Evolutionary conservation across 768 basidiomycete species (phyloP).

Genomic region (Tricholoma sp.): DNA sequence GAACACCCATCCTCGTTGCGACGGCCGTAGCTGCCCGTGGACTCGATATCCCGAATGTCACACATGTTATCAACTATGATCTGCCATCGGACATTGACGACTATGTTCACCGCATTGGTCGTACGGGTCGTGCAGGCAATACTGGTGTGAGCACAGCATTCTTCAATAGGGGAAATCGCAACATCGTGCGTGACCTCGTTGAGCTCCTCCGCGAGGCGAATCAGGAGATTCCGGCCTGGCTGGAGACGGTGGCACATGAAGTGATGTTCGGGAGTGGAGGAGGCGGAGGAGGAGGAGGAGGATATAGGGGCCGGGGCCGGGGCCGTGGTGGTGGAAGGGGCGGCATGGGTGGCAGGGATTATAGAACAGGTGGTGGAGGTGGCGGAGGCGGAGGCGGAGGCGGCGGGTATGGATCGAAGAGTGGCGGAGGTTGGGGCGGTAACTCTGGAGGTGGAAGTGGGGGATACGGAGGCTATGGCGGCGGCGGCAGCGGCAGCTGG

Average conservation of each 20-base stretch:
- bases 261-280: slow-evolving; percentile 58
- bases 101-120: slow-evolving; percentile 97
- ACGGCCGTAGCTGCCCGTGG: slow-evolving; percentile 99
- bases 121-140: slow-evolving; percentile 98
- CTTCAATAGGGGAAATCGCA: slow-evolving; percentile 90
- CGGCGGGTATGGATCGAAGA: too few species aligned
- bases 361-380: slow-evolving; percentile 33
- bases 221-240: slow-evolving; percentile 89
- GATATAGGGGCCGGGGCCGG: slow-evolving; percentile 55
- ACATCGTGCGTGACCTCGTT: slow-evolving; percentile 86
- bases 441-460: slow-evolving; percentile 23
- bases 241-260: slow-evolving; percentile 84
- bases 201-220: slow-evolving; percentile 95
- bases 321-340: slow-evolving; percentile 47
- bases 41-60: slow-evolving; percentile 98
- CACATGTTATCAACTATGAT: slow-evolving; percentile 98
- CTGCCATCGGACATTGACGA: slow-evolving; percentile 98
- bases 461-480: slow-evolving; percentile 1
- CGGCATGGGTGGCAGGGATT: slow-evolving; percentile 42
- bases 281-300: slow-evolving; percentile 30
- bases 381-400: slow-evolving; percentile 17
- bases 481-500: slow-evolving; percentile 28
- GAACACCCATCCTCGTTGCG: slow-evolving; percentile 94
- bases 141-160: slow-evolving; percentile 94
- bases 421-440: slow-evolving; percentile 18